Base-by-base conservation (phyloP, 1,284 basidiomycete species). In the Leccinum griseonigrum region DNA sequence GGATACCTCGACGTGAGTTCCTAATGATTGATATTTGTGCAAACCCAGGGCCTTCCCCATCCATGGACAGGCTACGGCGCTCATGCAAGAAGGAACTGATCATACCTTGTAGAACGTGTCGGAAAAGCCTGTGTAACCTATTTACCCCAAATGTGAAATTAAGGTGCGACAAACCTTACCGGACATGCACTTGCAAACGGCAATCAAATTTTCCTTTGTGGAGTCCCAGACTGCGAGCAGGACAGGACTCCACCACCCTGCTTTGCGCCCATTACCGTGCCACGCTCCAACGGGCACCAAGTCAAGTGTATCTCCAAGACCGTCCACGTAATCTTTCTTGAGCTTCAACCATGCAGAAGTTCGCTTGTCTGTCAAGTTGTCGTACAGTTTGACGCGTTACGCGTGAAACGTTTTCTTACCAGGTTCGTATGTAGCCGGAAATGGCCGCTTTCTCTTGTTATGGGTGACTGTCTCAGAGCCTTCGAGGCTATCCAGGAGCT, bases 241-340 rank as follows among this genome's bases (percentile, higher is more conserved):
- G 67, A 97, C 87, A 0, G 95, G 95, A 64, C 88, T 91, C 94
- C 95, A 98, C 94, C 94, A 97, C 31, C 86, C 84, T 9, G 88
- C 90, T 76, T 97, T 98, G 38, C 94, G 79, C n/a, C 95, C 95
- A 74, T 90, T 91, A 51, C 95, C 95, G 77, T 96, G 88, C 94
- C 92, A 96, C 18, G 91, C 92, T 40, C 88, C 92, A 62, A 92
- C 83, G 3, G 91, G 91, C n/a, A 92, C 83, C 56, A 87, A 71
- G 68, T 87, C 85, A 28, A 89, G 76, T 40, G 82, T 83, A 66
- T 88, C 88, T 32, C 85, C 85, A 34, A 90, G 70, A 0, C 84
- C 85, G 28, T 79, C 79, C 28, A 88, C 84, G 67, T 90, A 91
- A 70, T 90, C 88, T 71, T 92, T 93, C 77, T 96, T 96, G 56